Evolutionary conservation across 495 filamentous ascomycete genomes (phyloP).

Genomic region (Neurospora sp.): DNA sequence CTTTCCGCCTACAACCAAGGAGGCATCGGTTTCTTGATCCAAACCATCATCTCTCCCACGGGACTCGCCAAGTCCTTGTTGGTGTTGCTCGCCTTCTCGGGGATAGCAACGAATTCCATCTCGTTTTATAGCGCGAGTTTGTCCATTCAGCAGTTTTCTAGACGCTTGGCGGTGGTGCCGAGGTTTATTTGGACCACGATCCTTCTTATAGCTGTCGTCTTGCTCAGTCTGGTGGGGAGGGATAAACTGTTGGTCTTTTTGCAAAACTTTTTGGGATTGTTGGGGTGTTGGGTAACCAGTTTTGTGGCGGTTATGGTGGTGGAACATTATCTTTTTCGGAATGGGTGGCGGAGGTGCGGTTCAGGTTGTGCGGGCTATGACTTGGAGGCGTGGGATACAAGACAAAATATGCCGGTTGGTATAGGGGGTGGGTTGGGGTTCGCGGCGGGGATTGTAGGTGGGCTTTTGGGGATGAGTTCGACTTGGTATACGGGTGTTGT

Average conservation of each 20-base stretch:
- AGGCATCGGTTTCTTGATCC: constrained; percentile 51
- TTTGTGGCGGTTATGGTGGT: constrained; percentile 48
- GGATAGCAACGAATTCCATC: constrained; percentile 39
- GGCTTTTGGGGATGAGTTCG: constrained; percentile 42
- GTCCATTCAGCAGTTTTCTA: constrained; percentile 32
- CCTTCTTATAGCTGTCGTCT: constrained; percentile 31
- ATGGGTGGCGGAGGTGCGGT: constrained; percentile 13
- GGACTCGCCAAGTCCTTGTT: constrained; percentile 52
- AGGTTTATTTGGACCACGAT: constrained; percentile 39
- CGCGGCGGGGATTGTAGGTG: constrained; percentile 33
- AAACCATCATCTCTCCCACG: constrained; percentile 42
- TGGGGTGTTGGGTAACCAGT: constrained; percentile 51
- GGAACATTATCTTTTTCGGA: constrained; percentile 52
- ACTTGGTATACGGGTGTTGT: constrained; percentile 43
- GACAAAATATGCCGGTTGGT: constrained; percentile 35
- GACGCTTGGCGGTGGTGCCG: constrained; percentile 30
- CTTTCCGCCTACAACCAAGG: constrained; percentile 32
- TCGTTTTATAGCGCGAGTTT: constrained; percentile 37
- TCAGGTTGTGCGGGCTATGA: constrained; percentile 26
- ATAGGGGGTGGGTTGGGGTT: constrained; percentile 37
- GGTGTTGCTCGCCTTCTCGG: constrained; percentile 43
- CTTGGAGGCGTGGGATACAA: constrained; percentile 41
- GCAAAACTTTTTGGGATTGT: constrained; percentile 45
- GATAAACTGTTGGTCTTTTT: constrained; percentile 32
- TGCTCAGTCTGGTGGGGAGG: constrained; percentile 36